Base-by-base conservation (phyloP, 75 land plant species). In the Picea glauca region DNA sequence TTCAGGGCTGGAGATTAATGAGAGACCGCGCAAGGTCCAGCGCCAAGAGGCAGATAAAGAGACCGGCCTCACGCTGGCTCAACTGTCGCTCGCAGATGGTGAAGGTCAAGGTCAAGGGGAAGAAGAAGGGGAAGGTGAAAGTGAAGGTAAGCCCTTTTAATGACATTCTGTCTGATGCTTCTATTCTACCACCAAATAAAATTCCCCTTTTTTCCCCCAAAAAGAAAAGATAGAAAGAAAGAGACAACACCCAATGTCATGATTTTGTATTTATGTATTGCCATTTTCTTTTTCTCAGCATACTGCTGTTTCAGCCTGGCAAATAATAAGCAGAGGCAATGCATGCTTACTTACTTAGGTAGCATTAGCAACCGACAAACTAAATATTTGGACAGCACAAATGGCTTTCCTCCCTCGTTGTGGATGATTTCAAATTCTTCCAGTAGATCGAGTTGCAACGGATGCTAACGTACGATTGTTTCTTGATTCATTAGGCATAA, bases 1-100 rank as follows among this genome's bases (percentile, higher is more conserved):
- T n/a, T 62, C 20, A 90, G 92, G 86, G 92, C 72, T 90, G 21
- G 90, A 90, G 74, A 90, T 90, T 63, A 85, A 77, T 38, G 90
- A 90, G 70, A 88, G 90, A 76, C 92, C 92, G 0, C 13, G 67
- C 35, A 90, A 90, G 78, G 81, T 79, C 26, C 8, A 9, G 12
- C 56, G 11, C 56, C 56, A 9, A 50, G 56, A 50, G 56, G 9
- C 12, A 50, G 9, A 50, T 8, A 8, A 8, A 50, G 56, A 50
- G 56, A 50, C 9, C 12, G 56, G 56, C 11, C 56, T 50, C 56
- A 50, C 56, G 56, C 56, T 50, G 56, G 11, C 11, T 50, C 12
- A 50, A 50, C 11, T 50, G 1, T 50, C 56, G 9, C 56, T 50
- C 11, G 56, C 56, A 9, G 56, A 50, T 50, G 56, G 56, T 12